phyloP scores from a whole-genome alignment of 2,329 filamentous ascomycete genomes.

The Talaromyces sp. region DNA sequence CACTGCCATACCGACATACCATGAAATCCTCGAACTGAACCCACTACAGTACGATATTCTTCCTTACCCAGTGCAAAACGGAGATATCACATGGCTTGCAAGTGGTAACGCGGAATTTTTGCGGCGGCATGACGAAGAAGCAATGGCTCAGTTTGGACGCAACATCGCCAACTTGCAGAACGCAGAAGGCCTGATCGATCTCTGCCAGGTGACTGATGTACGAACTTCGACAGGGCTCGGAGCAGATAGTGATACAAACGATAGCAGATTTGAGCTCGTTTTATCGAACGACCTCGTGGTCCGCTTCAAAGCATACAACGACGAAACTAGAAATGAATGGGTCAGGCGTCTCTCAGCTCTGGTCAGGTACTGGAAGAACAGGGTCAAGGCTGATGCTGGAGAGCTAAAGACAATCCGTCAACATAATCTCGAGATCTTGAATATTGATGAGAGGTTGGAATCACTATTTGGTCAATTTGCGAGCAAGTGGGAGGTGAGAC shows the following conservation, averaged over 20 bases:
- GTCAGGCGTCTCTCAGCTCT: slow-evolving; percentile 56
- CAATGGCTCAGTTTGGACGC: slow-evolving; percentile 57
- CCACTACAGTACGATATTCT: slow-evolving; percentile 61
- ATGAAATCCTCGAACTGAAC: slow-evolving; percentile 54
- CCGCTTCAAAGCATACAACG: slow-evolving; percentile 59
- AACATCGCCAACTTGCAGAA: slow-evolving; percentile 57
- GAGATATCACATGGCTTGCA: slow-evolving; percentile 56
- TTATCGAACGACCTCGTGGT: slow-evolving; percentile 61
- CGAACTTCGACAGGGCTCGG: slow-evolving; percentile 36
- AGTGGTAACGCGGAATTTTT: slow-evolving; percentile 46
- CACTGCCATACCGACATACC: slow-evolving; percentile 51
- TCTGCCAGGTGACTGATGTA: slow-evolving; percentile 56
- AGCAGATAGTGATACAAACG: slow-evolving; percentile 49
- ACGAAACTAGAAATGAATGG: slow-evolving; percentile 59
- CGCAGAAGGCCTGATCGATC: slow-evolving; percentile 63
- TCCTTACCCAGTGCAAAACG: slow-evolving; percentile 56
- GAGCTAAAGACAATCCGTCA: slow-evolving; percentile 57
- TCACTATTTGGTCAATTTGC: slow-evolving; percentile 64
- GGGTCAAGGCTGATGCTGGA: slow-evolving; percentile 54
- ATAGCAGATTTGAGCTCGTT: slow-evolving; percentile 59
- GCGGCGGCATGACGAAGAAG: slow-evolving; percentile 55
- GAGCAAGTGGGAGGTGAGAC: slow-evolving; percentile 65
- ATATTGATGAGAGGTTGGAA: slow-evolving; percentile 64
- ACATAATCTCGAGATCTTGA: slow-evolving; percentile 57
- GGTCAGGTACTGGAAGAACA: slow-evolving; percentile 60